Base-by-base conservation (phyloP, 176 grass and related monocot genomes). In the Thalia dealbata region DNA sequence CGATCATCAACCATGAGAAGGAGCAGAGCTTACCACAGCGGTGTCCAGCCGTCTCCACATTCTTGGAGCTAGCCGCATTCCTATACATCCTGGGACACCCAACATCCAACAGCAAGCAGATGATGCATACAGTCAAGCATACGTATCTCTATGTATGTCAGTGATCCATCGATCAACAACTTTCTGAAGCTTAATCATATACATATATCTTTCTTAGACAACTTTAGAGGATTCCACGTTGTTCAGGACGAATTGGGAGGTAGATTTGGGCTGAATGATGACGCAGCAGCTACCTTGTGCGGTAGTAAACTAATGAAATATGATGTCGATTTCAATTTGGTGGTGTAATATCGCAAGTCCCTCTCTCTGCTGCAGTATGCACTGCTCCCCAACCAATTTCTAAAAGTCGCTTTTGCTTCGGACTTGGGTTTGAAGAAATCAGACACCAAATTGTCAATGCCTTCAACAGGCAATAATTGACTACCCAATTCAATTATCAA, bases 21-120 rank as follows among this genome's bases (percentile, higher is more conserved):
- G 32, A 38, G 32, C 32, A 38, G 32, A 38, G 32, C 32, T 15
- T 15, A 75, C 10, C 45, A 9, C 45, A 66, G 10, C 23, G 1
- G 77, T 71, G 12, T 79, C 77, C 1, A 62, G 42, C 67, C 55
- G 27, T 8, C 50, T 60, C 77, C 77, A 79, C 59, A 79, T 29
- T 71, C 67, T 79, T 50, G 77, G 77, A n/a, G 35, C 67, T 22
- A 79, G 16, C 38, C 22, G 71, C 55, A 71, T 79, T 8, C 77
- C 77, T 62, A 79, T 69, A 42, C 77, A 79, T 61, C 77, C 77
- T 79, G 16, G 9, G 2, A 79, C 2, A 32, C 19, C 5, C 0
- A 48, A 79, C 2, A 32, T 18, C 5, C 0, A 48, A 15, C 67
- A 71, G 50, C 5, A 23, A 72, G 7, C 70, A 35, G 23, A 72